Conservation (phyloP, 2,329 filamentous ascomycete genomes). For the Claviceps spartinae region DNA sequence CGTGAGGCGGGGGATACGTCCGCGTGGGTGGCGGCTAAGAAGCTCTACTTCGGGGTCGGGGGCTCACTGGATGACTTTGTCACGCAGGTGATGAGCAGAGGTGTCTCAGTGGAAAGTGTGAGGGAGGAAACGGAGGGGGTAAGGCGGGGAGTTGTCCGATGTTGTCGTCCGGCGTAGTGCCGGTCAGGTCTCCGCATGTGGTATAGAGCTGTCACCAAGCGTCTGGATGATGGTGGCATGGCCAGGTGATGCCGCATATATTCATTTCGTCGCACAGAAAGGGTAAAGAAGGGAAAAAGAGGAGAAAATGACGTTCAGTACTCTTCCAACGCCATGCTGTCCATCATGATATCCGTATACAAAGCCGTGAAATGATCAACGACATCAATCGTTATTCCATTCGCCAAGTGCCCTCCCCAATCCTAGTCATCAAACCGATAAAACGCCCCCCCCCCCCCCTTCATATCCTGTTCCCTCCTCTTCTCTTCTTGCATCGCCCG, state of each 20-base stretch:
- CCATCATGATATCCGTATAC: not conserved
- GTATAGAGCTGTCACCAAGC: too few species aligned
- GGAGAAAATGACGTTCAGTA: not conserved
- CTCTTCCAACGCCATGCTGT: not conserved
- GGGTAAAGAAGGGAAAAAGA: not conserved
- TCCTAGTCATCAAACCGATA: too few species aligned
- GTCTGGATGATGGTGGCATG: too few species aligned
- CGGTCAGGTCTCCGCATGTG: too few species aligned
- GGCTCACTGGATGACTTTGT: slow-evolving; percentile 69
- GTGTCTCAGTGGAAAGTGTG: slow-evolving; percentile 34
- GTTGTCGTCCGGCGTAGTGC: not conserved
- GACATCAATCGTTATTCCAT: not conserved
- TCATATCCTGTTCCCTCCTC: too few species aligned
- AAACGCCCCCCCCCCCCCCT: too few species aligned
- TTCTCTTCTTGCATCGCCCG: too few species aligned
- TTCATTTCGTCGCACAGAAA: too few species aligned
- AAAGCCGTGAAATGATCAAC: too few species aligned
- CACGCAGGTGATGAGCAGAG: slow-evolving; percentile 33
- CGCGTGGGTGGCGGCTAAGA: slow-evolving; percentile 62
- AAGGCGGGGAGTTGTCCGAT: slow-evolving; percentile 43
- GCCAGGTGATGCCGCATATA: too few species aligned
- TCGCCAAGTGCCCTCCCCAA: too few species aligned
- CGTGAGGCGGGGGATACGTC: slow-evolving; percentile 37
- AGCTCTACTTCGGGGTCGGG: slow-evolving; percentile 73
- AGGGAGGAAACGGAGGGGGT: slow-evolving; percentile 49